These are phyloP conservation scores for Ploettnerulaceae sp. DNA, from an alignment of 2,329 filamentous ascomycete genomes.

Conservation along the genomic window DNA sequence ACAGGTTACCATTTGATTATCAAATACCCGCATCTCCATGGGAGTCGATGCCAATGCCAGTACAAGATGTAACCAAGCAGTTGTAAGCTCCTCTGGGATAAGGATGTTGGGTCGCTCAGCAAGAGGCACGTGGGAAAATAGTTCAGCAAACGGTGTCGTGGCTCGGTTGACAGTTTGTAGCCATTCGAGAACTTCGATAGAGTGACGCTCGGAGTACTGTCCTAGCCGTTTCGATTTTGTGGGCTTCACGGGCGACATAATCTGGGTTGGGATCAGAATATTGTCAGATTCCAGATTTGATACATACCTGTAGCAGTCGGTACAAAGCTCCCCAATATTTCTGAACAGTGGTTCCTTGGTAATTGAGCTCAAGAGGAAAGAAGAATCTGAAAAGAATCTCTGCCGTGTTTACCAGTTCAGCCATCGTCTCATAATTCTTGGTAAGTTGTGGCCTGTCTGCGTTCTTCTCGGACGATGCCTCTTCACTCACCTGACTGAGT, in stretches of 20 bases:
- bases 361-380: slow-evolving; percentile 36
- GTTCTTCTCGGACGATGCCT: background rate
- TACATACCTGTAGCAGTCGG: slow-evolving; percentile 32
- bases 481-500: slow-evolving; percentile 14
- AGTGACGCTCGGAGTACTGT: background rate
- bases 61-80: slow-evolving; percentile 24
- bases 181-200: background rate
- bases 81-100: slow-evolving; percentile 20
- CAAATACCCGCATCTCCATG: slow-evolving; percentile 17
- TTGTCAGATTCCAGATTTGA: background rate
- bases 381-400: slow-evolving; percentile 41
- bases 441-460: too few relatives aligned
- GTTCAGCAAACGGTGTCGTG: slow-evolving; percentile 10
- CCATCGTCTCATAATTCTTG: slow-evolving; percentile 26
- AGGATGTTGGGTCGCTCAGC: slow-evolving; percentile 12
- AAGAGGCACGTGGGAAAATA: slow-evolving; percentile 9
- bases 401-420: slow-evolving; percentile 40
- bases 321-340: slow-evolving; percentile 44
- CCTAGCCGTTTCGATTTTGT: background rate
- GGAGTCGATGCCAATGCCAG: slow-evolving; percentile 15
- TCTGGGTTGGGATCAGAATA: background rate
- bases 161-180: slow-evolving; percentile 1
- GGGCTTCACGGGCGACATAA: background rate
- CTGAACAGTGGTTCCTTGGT: slow-evolving; percentile 36
- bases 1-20: slow-evolving; percentile 11